phyloP scores from a whole-genome alignment of 139 green algal genomes.

The Dunaliella primolecta region DNA sequence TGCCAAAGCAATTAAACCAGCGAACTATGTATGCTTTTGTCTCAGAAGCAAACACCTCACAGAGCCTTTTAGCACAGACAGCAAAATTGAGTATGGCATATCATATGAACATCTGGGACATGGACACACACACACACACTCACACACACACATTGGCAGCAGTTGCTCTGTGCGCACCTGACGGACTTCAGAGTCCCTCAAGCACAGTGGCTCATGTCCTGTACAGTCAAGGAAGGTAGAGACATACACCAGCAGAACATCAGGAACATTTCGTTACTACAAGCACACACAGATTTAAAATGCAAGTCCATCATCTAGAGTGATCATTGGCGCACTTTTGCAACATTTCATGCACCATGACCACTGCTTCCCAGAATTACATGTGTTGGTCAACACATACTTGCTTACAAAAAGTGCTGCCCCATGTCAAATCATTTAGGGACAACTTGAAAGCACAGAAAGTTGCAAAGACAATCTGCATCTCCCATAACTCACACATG shows the following conservation, averaged over 20 bases:
- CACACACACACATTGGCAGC: neutral
- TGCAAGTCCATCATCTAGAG: neutral
- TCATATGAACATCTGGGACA: neutral
- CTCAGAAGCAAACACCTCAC: neutral
- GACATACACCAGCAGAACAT: too few species aligned
- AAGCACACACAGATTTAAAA: neutral
- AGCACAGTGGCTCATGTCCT: neutral
- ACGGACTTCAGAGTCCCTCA: neutral
- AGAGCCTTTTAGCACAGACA: neutral
- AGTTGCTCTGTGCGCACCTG: neutral
- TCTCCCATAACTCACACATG: too few species aligned
- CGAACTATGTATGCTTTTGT: too few species aligned
- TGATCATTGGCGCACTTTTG: neutral
- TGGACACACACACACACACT: neutral
- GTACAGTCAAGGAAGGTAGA: neutral
- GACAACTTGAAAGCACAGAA: too few species aligned
- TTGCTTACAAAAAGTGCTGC: too few species aligned
- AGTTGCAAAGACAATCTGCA: too few species aligned
- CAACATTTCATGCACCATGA: neutral
- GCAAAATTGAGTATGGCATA: neutral
- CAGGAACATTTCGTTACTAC: too few species aligned
- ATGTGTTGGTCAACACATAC: neutral
- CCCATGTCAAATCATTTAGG: too few species aligned
- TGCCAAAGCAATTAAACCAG: too few species aligned
- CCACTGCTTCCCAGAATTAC: neutral